These are phyloP conservation scores for Aeminium ludgeri DNA, from an alignment of 495 filamentous ascomycete genomes.

Conservation along the genomic window DNA sequence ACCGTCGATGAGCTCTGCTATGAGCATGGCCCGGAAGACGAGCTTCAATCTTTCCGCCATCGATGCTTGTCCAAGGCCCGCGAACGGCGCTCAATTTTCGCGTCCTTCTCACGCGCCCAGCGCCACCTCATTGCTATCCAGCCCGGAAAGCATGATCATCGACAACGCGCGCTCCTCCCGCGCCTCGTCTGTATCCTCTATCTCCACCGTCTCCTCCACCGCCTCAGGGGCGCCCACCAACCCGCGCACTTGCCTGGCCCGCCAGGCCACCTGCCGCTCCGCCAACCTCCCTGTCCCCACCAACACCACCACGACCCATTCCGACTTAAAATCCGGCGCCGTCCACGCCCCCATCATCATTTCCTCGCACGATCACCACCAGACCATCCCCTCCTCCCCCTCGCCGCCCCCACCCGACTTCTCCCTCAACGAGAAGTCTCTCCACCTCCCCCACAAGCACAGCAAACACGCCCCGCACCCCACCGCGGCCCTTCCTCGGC, in stretches of 20 bases:
- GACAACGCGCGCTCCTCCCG: slow-evolving; percentile 44
- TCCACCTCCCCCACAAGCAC: slow-evolving; percentile 29
- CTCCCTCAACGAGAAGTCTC: slow-evolving; percentile 11
- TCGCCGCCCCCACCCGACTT: too few species aligned
- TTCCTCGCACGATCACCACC: too few species aligned
- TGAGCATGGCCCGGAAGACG: slow-evolving; percentile 55
- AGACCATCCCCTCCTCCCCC: too few species aligned
- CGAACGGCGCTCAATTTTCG: slow-evolving; percentile 5
- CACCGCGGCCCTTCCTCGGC: background rate
- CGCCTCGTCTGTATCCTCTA: slow-evolving; percentile 33
- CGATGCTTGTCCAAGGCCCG: slow-evolving; percentile 1
- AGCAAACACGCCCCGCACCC: slow-evolving; percentile 34
- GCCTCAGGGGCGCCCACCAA: slow-evolving; percentile 38
- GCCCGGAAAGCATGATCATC: slow-evolving; percentile 81
- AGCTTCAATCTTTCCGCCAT: slow-evolving; percentile 25
- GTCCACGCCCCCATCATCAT: too few species aligned
- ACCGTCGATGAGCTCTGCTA: slow-evolving; percentile 60
- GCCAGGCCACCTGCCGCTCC: slow-evolving; percentile 69
- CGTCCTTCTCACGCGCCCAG: slow-evolving; percentile 44
- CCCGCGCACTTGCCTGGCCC: slow-evolving; percentile 53
- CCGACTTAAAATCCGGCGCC: slow-evolving; percentile 6
- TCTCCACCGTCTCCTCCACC: slow-evolving; percentile 43
- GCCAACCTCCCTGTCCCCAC: slow-evolving; percentile 39
- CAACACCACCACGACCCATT: too few species aligned
- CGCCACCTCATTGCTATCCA: slow-evolving; percentile 60